A percentile compares a stretch with the other conserved stretches of the same genome.
These are phyloP conservation scores for Pleurotus eryngii DNA, from an alignment of 768 basidiomycete genomes.

Conservation along the genomic window DNA sequence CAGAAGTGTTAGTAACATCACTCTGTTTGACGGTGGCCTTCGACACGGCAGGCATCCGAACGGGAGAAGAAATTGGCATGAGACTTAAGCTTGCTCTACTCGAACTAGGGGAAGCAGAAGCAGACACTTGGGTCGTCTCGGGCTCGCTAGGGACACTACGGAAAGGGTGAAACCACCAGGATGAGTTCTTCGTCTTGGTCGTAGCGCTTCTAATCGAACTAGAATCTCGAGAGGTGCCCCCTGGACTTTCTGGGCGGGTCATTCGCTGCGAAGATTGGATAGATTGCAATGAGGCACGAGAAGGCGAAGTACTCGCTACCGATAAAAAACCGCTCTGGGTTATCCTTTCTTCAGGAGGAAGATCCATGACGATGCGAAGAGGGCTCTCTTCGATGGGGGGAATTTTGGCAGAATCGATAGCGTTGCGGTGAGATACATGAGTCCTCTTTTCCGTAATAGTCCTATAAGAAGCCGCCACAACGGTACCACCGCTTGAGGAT, in stretches of 20 bases:
- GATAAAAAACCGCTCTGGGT: constrained; percentile 27
- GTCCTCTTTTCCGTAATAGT: constrained; percentile 39
- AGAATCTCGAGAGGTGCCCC: constrained; percentile 19
- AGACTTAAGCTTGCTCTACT: constrained; percentile 20
- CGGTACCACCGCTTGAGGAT: constrained; percentile 36
- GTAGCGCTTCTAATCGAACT: constrained; percentile 34
- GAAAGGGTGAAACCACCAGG: constrained; percentile 82
- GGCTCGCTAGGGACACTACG: constrained; percentile 61
- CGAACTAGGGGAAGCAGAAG: constrained; percentile 36
- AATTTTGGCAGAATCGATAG: constrained; percentile 42
- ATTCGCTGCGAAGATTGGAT: constrained; percentile 46
- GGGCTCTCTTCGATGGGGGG: constrained; percentile 74
- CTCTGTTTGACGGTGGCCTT: constrained; percentile 33
- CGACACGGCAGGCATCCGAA: constrained; percentile 29
- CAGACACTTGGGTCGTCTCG: constrained; percentile 55
- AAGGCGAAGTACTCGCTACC: constrained; percentile 52
- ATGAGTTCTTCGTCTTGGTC: constrained; percentile 61
- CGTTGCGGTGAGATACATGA: constrained; percentile 41
- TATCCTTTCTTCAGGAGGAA: constrained; percentile 42
- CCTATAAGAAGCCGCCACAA: constrained; percentile 31
- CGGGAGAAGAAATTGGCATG: constrained; percentile 25
- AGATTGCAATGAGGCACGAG: constrained; percentile 64
- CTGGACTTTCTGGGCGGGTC: constrained; percentile 30
- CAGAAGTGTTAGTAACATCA: constrained; percentile 25
- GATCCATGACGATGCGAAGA: constrained; percentile 40